Evolutionary conservation across 192 early-diverging fungal genomes (phyloP).

Genomic region (Rhizophagus clarus): DNA sequence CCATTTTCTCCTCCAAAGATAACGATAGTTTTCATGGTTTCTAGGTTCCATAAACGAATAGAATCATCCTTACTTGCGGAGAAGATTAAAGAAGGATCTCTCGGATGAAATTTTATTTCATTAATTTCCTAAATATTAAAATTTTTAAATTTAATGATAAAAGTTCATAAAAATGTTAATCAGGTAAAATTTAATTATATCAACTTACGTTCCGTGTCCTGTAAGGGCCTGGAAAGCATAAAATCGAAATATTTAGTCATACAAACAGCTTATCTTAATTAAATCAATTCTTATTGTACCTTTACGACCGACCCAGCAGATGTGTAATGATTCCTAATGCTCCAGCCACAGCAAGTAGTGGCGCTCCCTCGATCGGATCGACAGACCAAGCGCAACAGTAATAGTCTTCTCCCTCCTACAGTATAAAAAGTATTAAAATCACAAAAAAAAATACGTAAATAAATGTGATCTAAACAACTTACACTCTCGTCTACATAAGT

Average conservation of each 20-base stretch:
- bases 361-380: conserved; percentile 9
- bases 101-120: too few relatives aligned
- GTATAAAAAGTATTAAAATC: too few relatives aligned
- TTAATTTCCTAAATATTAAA: conserved; percentile 18
- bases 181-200: background rate
- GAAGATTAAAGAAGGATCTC: conserved; percentile 1
- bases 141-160: background rate
- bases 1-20: conserved; percentile 30
- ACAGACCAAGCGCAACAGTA: conserved; percentile 29
- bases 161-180: background rate
- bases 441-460: background rate
- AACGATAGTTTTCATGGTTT: background rate
- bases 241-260: background rate
- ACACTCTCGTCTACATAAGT: conserved; percentile 26
- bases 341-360: conserved; percentile 22
- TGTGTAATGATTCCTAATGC: conserved; percentile 18
- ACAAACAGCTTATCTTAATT: background rate
- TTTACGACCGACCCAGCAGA: background rate
- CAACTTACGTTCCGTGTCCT: conserved; percentile 30
- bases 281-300: background rate
- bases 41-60: conserved; percentile 26
- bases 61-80: conserved; percentile 31
- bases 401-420: conserved; percentile 18
- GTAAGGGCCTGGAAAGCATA: conserved; percentile 1
- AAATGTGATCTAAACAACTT: background rate